Percentiles rank a stretch among this genome's conserved stretches.
Conservation (phyloP, 2,329 filamentous ascomycete species). For the Xylariales sp. region DNA sequence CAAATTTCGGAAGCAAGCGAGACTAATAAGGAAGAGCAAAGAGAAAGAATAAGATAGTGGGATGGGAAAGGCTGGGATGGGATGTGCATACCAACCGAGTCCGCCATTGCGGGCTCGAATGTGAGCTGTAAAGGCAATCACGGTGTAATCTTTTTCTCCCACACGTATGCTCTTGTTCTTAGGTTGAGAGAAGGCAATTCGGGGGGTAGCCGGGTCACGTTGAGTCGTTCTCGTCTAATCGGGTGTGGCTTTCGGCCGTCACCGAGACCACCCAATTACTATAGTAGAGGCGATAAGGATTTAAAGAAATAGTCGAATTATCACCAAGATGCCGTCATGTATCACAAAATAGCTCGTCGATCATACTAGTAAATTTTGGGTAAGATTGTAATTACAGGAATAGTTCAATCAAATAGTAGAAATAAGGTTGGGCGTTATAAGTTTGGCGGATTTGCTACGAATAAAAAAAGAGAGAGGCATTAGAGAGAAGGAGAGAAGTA, state of each 20-base stretch:
- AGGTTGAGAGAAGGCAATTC: not conserved
- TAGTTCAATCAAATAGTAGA: not conserved
- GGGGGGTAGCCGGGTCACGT: not conserved
- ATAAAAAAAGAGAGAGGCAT: not conserved
- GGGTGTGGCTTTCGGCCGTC: slow-evolving; percentile 16
- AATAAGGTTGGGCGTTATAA: not conserved
- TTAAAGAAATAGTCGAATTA: not conserved
- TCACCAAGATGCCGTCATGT: slow-evolving; percentile 23
- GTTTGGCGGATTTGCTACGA: slow-evolving; percentile 1
- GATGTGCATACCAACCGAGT: slow-evolving; percentile 61
- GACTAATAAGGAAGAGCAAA: not conserved
- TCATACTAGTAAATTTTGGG: not conserved
- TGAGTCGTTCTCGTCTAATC: slow-evolving; percentile 2
- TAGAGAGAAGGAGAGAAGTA: not conserved
- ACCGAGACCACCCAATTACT: slow-evolving; percentile 18
- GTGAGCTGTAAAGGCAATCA: slow-evolving; percentile 30
- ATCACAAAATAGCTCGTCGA: not conserved
- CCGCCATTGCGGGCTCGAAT: slow-evolving; percentile 56
- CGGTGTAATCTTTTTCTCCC: slow-evolving; percentile 11
- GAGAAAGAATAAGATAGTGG: not conserved
- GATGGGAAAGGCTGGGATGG: not conserved
- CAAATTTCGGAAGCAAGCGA: not conserved
- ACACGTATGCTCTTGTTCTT: not conserved
- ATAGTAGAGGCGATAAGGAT: slow-evolving; percentile 8
- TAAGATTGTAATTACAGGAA: not conserved